Evolutionary conservation across 352 stramenopile species (phyloP), one percentile per base, ranked within the genome.

Genomic region (Pseudoperonospora humuli): DNA sequence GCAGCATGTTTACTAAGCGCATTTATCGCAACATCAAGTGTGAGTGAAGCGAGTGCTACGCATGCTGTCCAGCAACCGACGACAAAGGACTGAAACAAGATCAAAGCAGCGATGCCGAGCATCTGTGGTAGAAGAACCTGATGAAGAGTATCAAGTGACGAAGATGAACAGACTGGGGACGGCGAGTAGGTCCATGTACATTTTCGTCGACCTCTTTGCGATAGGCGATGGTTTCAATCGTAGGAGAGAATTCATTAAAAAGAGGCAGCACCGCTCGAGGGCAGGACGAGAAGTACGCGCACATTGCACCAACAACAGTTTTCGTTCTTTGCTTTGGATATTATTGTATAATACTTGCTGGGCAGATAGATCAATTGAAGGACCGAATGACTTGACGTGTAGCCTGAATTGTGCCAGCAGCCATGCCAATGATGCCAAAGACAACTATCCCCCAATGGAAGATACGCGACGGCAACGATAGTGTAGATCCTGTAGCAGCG

Each of bases 1-100:
- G 87, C 43, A 95, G 77, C 33, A 54, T 95, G 5, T 98, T 98
- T 64, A 96, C 96, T 13, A 90, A 89, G 52, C 80, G 83, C 31
- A 98, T 98, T 52, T 98, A 97, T 64, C 72, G 82, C 33, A 96
- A 97, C 61, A 96, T 98, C 53, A 97, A 97, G 65, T 83, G 94
- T 53, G 92, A 98, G 49, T 97, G 84, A 80, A 51, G 41, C 19
- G 35, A 63, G 32, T 55, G 45, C 14, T 28, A 54, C 34, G 41
- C 20, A 25, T 59, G 39, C 27, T 41, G 38, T 7, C 20, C 38
- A 49, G 28, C 18, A 50, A 29, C n/a, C 21, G 36, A 17, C 25
- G 28, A 29, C 10, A 56, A 56, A 46, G n/a, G 28, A 28, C 8
- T 21, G 10, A 64, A 55, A 32, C 39, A 50, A 28, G 42, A 64